These are phyloP conservation scores for Macadamia integrifolia DNA, from an alignment of 164 flowering plant genomes.

Conservation along the genomic window DNA sequence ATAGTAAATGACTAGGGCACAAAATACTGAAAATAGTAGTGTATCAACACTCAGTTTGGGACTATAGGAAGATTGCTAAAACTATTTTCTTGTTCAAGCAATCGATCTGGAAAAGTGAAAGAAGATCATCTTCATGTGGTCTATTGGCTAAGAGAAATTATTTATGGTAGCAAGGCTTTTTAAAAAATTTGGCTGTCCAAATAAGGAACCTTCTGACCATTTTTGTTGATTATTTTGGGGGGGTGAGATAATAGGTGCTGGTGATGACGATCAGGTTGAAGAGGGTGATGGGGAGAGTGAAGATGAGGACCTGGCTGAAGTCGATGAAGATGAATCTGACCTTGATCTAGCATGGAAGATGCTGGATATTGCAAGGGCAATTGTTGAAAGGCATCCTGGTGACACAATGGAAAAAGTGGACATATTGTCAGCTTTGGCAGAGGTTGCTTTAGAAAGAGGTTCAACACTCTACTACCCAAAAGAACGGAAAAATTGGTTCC, in stretches of 20 bases:
- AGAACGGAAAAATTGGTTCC: not conserved
- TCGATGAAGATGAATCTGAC: conserved; percentile 92
- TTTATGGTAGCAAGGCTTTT: too few relatives aligned
- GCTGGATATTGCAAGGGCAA: conserved; percentile 94
- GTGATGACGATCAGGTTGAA: conserved; percentile 36
- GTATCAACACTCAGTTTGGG: too few relatives aligned
- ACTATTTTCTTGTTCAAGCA: too few relatives aligned
- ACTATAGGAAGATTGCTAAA: too few relatives aligned
- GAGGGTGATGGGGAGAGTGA: conserved; percentile 58
- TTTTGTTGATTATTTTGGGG: not conserved
- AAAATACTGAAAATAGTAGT: too few relatives aligned
- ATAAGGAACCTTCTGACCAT: not conserved
- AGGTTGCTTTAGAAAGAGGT: conserved; percentile 97
- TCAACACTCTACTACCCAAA: not conserved
- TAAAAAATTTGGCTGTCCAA: not conserved
- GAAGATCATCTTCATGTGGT: too few relatives aligned
- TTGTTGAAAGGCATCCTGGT: conserved; percentile 62
- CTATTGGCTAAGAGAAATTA: too few relatives aligned
- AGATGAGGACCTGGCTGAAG: conserved; percentile 59
- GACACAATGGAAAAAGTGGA: conserved; percentile 90
- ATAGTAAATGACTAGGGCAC: too few relatives aligned
- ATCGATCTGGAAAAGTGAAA: too few relatives aligned
- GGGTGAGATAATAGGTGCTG: conserved; percentile 15
- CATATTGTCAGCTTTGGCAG: conserved; percentile 81
- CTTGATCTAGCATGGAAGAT: conserved; percentile 96